Percentiles rank a stretch among this genome's conserved stretches.
phyloP scores from a whole-genome alignment of 768 basidiomycete species.

The Termitomyces sp. region DNA sequence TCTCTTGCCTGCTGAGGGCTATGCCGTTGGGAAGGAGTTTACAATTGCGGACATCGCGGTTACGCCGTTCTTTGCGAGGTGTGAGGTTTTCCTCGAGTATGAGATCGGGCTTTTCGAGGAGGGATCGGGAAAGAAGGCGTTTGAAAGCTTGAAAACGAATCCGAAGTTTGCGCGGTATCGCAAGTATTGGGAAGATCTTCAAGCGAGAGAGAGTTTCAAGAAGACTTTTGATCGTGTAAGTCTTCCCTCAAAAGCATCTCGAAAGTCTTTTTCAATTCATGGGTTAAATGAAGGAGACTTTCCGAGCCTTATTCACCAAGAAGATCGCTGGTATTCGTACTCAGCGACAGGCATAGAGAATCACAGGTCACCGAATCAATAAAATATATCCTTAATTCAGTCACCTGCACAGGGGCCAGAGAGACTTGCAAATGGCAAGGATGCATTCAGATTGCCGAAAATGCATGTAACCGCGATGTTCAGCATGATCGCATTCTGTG shows the following conservation, averaged over 20 bases:
- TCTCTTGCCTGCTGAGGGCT: constrained; percentile 45
- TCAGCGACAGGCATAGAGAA: not conserved
- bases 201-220: constrained; percentile 49
- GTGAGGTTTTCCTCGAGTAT: constrained; percentile 24
- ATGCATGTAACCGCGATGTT: too few species aligned
- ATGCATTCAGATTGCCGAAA: too few species aligned
- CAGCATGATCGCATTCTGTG: too few species aligned
- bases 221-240: constrained; percentile 26
- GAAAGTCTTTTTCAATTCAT: not conserved
- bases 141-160: constrained; percentile 36
- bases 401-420: not conserved
- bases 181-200: constrained; percentile 44
- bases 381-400: too few species aligned
- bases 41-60: constrained; percentile 61
- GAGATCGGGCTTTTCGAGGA: constrained; percentile 36
- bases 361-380: not conserved
- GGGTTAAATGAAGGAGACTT: not conserved
- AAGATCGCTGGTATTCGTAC: not conserved
- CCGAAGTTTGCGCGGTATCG: constrained; percentile 45
- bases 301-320: not conserved
- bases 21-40: constrained; percentile 41
- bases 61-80: constrained; percentile 55
- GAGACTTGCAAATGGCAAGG: not conserved
- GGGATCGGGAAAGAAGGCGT: constrained; percentile 42
- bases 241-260: too few species aligned